Base-by-base conservation (phyloP, 2,329 filamentous ascomycete genomes). In the Cercospora janseana region DNA sequence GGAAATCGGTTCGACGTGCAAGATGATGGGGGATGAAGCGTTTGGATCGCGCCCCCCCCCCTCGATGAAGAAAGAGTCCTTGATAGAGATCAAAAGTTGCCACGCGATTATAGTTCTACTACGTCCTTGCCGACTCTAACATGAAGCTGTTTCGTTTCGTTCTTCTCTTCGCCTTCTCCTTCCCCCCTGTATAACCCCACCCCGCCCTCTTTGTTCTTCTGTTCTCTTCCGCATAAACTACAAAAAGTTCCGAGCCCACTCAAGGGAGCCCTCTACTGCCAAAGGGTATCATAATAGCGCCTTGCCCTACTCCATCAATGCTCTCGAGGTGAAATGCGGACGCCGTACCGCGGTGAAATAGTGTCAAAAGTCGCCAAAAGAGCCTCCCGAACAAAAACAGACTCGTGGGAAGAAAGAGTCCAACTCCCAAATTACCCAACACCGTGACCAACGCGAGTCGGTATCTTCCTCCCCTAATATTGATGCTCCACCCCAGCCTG, bases 201-300 rank as follows among this genome's bases (percentile, higher is more conserved):
- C 28, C 12, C 40, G 16, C 41, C 13, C 21, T 23, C 23, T 12
- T 27, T 20, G 18, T 37, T 10, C 7, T 27, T 31, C 28, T 18
- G 13, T 38, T 24, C 27, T 21, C 27, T 12, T 20, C 6, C 35
- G 10, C 31, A 18, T 38, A 38, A 18, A 38, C 21, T 18, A 38
- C 10, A 42, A 49, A 42, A 21, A 21, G 8, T 23, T 24, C 34
- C 27, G 13, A 29, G 27, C 52, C 41, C 45, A 21, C 49, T 51
- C 44, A 15, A 34, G 16, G 49, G 40, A 41, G 48, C 45, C 42
- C 26, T 48, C 43, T 55, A 47, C 52, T 53, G 40, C 41, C 49
- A 48, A 51, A 55, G 54, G 55, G 57, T 58, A 60, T 60, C 57
- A 60, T 60, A 55, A n/a, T 51, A 56, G 57, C 57, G 55, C 57